Percentiles rank a stretch among this genome's conserved stretches.
Evolutionary conservation across 163 green algal genomes (phyloP).

Genomic region (Chlamydomonas reinhardtii): DNA sequence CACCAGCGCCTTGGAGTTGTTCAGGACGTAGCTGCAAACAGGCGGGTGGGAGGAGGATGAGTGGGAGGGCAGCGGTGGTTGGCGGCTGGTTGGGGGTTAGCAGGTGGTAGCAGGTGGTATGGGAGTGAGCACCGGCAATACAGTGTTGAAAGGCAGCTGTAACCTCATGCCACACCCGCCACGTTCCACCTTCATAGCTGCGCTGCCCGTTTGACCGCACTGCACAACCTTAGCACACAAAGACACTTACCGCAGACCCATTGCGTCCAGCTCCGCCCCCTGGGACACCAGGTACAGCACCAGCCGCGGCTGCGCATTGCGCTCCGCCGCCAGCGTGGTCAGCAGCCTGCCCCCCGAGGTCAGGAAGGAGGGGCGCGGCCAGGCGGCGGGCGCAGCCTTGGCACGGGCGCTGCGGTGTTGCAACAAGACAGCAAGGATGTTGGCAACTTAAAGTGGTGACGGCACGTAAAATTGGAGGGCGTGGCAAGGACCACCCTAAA

Average conservation of each 20-base stretch:
- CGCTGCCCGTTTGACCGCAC: too few relatives aligned
- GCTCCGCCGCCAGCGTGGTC: neutral
- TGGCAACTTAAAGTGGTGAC: too few relatives aligned
- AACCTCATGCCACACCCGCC: too few relatives aligned
- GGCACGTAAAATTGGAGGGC: too few relatives aligned
- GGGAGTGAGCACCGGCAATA: too few relatives aligned
- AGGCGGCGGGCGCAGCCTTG: neutral
- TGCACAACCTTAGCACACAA: too few relatives aligned
- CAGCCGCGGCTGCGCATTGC: slow-evolving; percentile 13
- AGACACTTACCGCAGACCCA: neutral
- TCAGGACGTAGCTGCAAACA: neutral
- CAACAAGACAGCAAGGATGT: too few relatives aligned
- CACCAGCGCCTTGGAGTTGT: neutral
- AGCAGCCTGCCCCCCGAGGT: neutral
- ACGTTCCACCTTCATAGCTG: too few relatives aligned
- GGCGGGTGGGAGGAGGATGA: neutral
- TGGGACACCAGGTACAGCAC: slow-evolving; percentile 8
- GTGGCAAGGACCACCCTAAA: too few relatives aligned
- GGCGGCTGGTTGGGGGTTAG: too few relatives aligned
- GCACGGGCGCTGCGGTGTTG: neutral
- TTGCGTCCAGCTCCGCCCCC: slow-evolving; percentile 7
- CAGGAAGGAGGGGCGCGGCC: slow-evolving; percentile 4
- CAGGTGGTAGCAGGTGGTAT: too few relatives aligned
- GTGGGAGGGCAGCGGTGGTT: neutral
- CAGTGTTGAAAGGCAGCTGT: too few relatives aligned